Evolutionary conservation across 805 yeast species (phyloP).

Genomic region (Sporopachydermia quercuum): DNA sequence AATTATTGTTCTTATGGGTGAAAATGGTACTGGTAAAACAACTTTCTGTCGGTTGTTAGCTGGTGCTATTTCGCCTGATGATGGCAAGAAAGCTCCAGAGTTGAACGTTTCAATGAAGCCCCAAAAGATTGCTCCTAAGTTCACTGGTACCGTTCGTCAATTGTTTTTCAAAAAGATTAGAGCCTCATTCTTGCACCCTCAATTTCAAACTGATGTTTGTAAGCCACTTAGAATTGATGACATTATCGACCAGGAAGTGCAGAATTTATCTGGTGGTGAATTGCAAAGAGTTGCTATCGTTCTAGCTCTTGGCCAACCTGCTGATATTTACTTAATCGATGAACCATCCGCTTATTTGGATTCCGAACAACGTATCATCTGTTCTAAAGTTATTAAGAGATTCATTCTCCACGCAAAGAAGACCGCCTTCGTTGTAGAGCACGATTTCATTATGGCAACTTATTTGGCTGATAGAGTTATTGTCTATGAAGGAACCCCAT

Average conservation of each 20-base stretch:
- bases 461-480: constrained; percentile 97
- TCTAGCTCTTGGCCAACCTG: constrained; percentile 82
- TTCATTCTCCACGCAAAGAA: constrained; percentile 91
- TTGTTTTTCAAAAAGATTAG: constrained; percentile 92
- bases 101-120: constrained; percentile 96
- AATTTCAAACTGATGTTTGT: constrained; percentile 95
- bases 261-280: constrained; percentile 97
- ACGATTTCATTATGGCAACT: constrained; percentile 99
- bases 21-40: constrained; percentile 99
- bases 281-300: constrained; percentile 98
- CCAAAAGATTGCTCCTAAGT: constrained; percentile 96
- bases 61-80: constrained; percentile 83
- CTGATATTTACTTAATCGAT: constrained; percentile 93
- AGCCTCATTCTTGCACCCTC: constrained; percentile 88
- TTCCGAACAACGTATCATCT: constrained; percentile 98
- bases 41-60: constrained; percentile 93
- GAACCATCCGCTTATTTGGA: constrained; percentile 99
- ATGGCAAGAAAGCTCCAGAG: constrained; percentile 65
- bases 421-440: constrained; percentile 99
- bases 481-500: constrained; percentile 94
- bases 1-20: constrained; percentile 98
- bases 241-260: constrained; percentile 95
- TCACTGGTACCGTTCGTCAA: constrained; percentile 97
- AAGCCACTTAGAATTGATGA: constrained; percentile 90
- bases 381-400: constrained; percentile 96